Evolutionary conservation across 805 yeast genomes (phyloP).

Genomic region (Teunomyces pallodes): DNA sequence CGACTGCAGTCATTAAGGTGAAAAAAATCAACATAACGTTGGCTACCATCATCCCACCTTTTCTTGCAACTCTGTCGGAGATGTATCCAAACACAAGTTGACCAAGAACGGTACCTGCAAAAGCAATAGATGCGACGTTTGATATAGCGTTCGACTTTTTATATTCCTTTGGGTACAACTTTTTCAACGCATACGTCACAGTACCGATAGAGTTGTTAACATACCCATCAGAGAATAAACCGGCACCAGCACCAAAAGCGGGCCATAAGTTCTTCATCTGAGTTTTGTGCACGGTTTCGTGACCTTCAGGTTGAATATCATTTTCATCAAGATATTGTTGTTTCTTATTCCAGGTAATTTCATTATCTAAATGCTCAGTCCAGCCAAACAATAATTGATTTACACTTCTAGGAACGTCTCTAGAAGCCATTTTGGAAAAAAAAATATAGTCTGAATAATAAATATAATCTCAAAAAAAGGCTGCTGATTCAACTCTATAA

Average conservation of each 20-base stretch:
- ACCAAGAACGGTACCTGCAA: slow-evolving; percentile 89
- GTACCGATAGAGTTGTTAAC: slow-evolving; percentile 82
- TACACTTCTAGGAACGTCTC: slow-evolving; percentile 51
- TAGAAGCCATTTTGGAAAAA: slow-evolving; percentile 19
- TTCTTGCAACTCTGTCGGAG: slow-evolving; percentile 79
- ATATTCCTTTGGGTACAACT: slow-evolving; percentile 64
- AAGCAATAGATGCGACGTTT: slow-evolving; percentile 83
- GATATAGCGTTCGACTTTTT: slow-evolving; percentile 64
- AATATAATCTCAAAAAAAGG: neutral
- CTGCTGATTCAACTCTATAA: neutral
- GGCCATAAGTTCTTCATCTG: slow-evolving; percentile 28
- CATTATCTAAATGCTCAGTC: slow-evolving; percentile 40
- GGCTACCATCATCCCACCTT: slow-evolving; percentile 77
- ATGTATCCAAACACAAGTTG: slow-evolving; percentile 77
- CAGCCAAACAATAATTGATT: slow-evolving; percentile 39
- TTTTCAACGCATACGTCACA: slow-evolving; percentile 66
- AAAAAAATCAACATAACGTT: slow-evolving; percentile 72
- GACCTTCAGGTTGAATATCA: slow-evolving; percentile 8
- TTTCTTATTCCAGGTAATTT: slow-evolving; percentile 39
- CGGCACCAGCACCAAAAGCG: slow-evolving; percentile 69
- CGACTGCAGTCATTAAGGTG: slow-evolving; percentile 66
- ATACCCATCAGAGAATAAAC: slow-evolving; percentile 91
- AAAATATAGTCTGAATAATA: neutral
- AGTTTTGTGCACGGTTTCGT: slow-evolving; percentile 9
- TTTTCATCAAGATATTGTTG: slow-evolving; percentile 16